Evolutionary conservation across 148 eudicot genomes (phyloP), one percentile per base, ranked within the genome.

Genomic region (Oxyria digyna): DNA sequence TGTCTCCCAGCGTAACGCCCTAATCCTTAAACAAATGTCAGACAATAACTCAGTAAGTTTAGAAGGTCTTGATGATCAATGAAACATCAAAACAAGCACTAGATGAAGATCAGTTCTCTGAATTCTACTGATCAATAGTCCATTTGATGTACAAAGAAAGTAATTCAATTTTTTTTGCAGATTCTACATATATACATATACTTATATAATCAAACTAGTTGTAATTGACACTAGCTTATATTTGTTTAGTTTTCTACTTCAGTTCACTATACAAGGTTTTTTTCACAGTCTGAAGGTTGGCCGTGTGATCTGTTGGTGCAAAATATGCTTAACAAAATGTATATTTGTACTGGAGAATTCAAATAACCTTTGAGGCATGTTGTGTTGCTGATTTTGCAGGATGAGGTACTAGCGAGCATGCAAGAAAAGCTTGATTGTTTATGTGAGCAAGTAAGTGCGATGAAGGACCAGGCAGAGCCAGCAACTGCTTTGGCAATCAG

Each of bases 341-440:
- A 27, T 49, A 21, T 48, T 18, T 48, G 24, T 42, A 42, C 45
- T 35, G 13, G 24, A 48, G n/a, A n/a, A n/a, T n/a, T n/a, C 14
- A 23, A 52, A 0, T 4, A 24, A 3, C 62, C 31, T 11, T 9
- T 54, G 11, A 54, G 31, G 14, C 13, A 6, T 62, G 69, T 4
- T 50, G n/a, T 62, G 15, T 32, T 72, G 32, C 33, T 27, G 20
- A 6, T 3, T 69, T 15, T 76, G 72, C 80, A 93, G 98, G 96
- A 93, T 78, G 85, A 83, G 54, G 80, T 89, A 74, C 84, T 93
- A 70, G 73, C 67, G 59, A 78, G 85, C 74, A 93, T 93, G 98
- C 98, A 93, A 76, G 77, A 86, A 69, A 87, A 89, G 82, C 87
- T 93, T 40, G 98, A 93, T 78, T 74, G 68, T 42, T 75, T 93